Base-by-base conservation (phyloP, 2,329 filamentous ascomycete genomes). In the Massarina eburnea region DNA sequence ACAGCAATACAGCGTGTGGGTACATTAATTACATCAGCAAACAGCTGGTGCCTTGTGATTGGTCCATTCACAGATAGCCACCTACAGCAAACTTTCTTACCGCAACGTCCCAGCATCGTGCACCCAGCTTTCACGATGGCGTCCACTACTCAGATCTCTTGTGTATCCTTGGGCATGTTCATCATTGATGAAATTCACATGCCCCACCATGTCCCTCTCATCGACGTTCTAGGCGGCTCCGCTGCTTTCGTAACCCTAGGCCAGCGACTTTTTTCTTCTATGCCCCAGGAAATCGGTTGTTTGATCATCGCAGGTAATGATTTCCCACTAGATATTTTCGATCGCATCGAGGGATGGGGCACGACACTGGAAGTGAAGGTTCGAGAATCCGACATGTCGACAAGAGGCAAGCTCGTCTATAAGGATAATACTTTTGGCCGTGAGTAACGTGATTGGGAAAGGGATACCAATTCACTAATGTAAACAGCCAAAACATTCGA, bases 151-250 rank as follows among this genome's bases (percentile, higher is more conserved):
- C 27, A 33, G 4, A 43, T 47, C 21, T 47, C 33, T 6, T 43
- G 40, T 26, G 48, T 58, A 2, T 62, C 59, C 3, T 44, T 62
- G 1, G 57, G 59, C 6, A 58, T 60, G 59, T 41, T 60, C 6
- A 51, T 58, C 18, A 42, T 62, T 6, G 52, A 62, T 39, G 52
- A 60, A 17, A 60, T 60, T 21, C 49, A 48, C 15, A 45, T 61
- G 38, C 49, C 51, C 12, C 21, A 36, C 22, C 41, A 45, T 10
- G 22, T 43, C n/a, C 46, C 54, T 1, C 29, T 62, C 8, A 35
- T 34, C 8, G 44, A 59, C 39, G 50, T 62, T 14, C 42, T 53
- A 21, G 57, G 59, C 21, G 57, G 56, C 18, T 58, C 57, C 4
- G 53, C 51, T 15, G 47, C 35, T 20, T 56, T 54, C 22, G 55